Base-by-base conservation (phyloP, 169 alveolate genomes). In the Babesia caballi region DNA sequence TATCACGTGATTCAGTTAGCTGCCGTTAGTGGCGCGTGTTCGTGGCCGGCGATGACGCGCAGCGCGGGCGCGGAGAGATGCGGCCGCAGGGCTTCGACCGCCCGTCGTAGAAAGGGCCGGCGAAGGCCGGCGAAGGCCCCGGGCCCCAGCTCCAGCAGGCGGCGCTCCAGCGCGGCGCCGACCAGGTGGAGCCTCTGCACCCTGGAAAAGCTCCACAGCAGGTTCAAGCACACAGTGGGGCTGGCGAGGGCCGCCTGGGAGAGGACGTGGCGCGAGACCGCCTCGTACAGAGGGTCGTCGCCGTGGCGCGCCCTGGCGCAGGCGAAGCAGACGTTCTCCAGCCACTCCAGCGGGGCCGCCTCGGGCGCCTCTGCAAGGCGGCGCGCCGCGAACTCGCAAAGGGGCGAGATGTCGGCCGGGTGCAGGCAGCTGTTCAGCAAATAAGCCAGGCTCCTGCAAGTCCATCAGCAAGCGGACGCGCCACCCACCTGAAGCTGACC, bases 251-350 rank as follows among this genome's bases (percentile, higher is more conserved):
- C 65, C 19, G 47, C 35, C 33, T 81, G 58, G 0, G 14, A 32
- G 6, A 33, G 30, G 0, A 81, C 32, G 15, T 60, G 70, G 19
- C 47, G 42, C 3, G 88, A 50, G 11, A 71, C 30, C 14, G 40
- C 25, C 2, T 70, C 67, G 38, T 70, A 81, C 23, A 81, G 44
- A 17, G 27, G n/a, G 42, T 71, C 81, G 32, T 59, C 19, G 23
- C 9, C 25, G 53, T 70, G 60, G 42, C 52, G 28, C 19, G 38
- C 25, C 61, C 72, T 63, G 21, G 84, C 36, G 33, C 56, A 65
- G 14, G 67, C 74, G 40, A 54, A 81, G 19, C 73, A 59, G 17
- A 81, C 47, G 66, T 81, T 81, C 67, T 72, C 88, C 66, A 81
- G 41, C 54, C 59, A 65, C 23, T 81, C 81, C 41, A 53, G 59